Conservation (phyloP, 495 filamentous ascomycete species). For the Cercophora sp. region DNA sequence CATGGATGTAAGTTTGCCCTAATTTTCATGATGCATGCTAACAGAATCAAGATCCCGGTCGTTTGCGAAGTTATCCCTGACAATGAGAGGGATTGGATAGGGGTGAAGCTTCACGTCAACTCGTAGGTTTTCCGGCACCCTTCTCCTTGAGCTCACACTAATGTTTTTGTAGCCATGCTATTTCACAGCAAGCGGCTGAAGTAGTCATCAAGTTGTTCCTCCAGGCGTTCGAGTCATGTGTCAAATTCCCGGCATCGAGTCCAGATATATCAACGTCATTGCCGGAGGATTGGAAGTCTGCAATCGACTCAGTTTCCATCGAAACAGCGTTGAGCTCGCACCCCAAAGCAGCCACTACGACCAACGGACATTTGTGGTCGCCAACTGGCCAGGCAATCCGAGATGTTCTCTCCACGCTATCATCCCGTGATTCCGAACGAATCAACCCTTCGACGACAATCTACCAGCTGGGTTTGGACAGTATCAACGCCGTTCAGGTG, state of each 20-base stretch:
- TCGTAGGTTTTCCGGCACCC: too few relatives aligned
- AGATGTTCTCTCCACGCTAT: slow-evolving; percentile 53
- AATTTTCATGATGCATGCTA: slow-evolving; percentile 6
- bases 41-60: slow-evolving; percentile 47
- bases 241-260: slow-evolving; percentile 33
- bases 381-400: slow-evolving; percentile 48
- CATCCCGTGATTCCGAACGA: slow-evolving; percentile 43
- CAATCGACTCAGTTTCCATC: too few relatives aligned
- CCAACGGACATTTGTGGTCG: slow-evolving; percentile 47
- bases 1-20: slow-evolving; percentile 60
- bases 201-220: slow-evolving; percentile 48
- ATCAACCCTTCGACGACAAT: slow-evolving; percentile 64
- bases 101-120: slow-evolving; percentile 24
- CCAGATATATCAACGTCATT: too few relatives aligned
- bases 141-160: too few relatives aligned
- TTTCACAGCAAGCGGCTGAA: slow-evolving; percentile 34
- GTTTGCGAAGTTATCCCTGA: slow-evolving; percentile 64
- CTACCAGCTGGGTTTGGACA: slow-evolving; percentile 82
- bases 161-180: too few relatives aligned
- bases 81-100: slow-evolving; percentile 13
- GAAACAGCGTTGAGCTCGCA: too few relatives aligned
- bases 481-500: slow-evolving; percentile 78
- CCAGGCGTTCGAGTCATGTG: slow-evolving; percentile 32
- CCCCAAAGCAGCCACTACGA: not conserved
- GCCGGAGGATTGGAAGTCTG: too few relatives aligned